Conservation (phyloP, 345 rosid genomes). For the Bruguiera parviflora region DNA sequence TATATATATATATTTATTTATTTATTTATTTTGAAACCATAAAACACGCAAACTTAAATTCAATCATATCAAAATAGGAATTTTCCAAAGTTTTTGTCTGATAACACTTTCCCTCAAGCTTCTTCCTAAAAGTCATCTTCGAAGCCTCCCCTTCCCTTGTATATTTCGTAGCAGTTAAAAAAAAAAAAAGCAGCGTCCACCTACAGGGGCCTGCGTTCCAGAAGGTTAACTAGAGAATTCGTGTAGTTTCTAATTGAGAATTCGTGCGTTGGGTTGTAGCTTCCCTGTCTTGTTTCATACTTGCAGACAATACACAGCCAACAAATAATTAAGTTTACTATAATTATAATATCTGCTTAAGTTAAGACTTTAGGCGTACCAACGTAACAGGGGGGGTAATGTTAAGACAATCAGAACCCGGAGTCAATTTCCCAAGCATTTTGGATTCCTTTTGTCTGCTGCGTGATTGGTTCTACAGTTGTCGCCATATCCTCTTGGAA, state of each 20-base stretch:
- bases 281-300: conserved; percentile 17
- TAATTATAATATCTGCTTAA: neutral
- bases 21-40: too few relatives aligned
- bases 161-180: too few relatives aligned
- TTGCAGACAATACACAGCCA: conserved; percentile 11
- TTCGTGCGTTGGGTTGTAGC: neutral
- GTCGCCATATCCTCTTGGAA: too few relatives aligned
- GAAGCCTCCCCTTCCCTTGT: too few relatives aligned
- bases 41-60: too few relatives aligned
- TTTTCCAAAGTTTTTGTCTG: too few relatives aligned
- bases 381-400: neutral
- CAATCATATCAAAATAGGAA: too few relatives aligned
- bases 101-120: too few relatives aligned
- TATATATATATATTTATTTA: too few relatives aligned
- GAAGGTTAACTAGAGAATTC: conserved; percentile 12
- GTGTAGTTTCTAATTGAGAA: conserved; percentile 18
- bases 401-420: neutral
- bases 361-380: neutral
- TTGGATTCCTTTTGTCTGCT: conserved; percentile 13
- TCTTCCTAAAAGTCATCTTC: too few relatives aligned
- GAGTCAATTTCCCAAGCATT: neutral
- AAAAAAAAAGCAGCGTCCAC: conserved; percentile 17
- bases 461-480: too few relatives aligned
- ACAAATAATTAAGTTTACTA: too few relatives aligned
- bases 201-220: conserved; percentile 32